Conservation (phyloP, 2,329 filamentous ascomycete genomes). For the Aotearoamyces nothofagi region DNA sequence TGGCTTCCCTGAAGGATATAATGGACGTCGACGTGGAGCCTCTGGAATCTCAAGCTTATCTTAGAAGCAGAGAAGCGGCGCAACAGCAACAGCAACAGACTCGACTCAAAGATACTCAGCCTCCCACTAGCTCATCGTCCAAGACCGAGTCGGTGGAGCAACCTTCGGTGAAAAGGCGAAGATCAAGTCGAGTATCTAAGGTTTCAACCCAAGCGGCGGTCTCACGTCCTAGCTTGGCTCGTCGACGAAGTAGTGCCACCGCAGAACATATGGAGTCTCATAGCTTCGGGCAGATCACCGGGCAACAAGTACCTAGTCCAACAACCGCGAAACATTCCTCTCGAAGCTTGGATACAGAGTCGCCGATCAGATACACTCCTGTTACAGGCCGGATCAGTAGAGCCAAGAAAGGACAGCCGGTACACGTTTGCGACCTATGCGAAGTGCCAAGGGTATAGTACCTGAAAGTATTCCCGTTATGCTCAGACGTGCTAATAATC, state of each 20-base stretch:
- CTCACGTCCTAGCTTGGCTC: not conserved
- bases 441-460: constrained; percentile 14
- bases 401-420: constrained; percentile 20
- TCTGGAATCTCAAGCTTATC: constrained; percentile 19
- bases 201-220: not conserved
- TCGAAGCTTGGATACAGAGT: constrained; percentile 12
- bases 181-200: constrained; percentile 1
- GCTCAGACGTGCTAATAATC: constrained; percentile 7
- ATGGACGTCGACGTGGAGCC: constrained; percentile 20
- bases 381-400: constrained; percentile 20
- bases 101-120: constrained; percentile 13
- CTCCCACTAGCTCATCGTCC: constrained; percentile 8
- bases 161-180: not conserved
- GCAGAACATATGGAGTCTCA: not conserved
- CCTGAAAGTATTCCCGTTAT: no score
- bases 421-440: constrained; percentile 19
- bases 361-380: constrained; percentile 20
- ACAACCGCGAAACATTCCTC: constrained; percentile 13
- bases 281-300: not conserved
- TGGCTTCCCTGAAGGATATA: constrained; percentile 21
- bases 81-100: constrained; percentile 12
- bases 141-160: not conserved
- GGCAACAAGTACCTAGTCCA: constrained; percentile 9
- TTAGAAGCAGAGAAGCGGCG: constrained; percentile 8
- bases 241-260: constrained; percentile 1